A percentile compares a stretch with the other conserved stretches of the same genome.
These are phyloP conservation scores for Leucosporidium yakuticum DNA, from an alignment of 768 basidiomycete genomes.

Conservation along the genomic window DNA sequence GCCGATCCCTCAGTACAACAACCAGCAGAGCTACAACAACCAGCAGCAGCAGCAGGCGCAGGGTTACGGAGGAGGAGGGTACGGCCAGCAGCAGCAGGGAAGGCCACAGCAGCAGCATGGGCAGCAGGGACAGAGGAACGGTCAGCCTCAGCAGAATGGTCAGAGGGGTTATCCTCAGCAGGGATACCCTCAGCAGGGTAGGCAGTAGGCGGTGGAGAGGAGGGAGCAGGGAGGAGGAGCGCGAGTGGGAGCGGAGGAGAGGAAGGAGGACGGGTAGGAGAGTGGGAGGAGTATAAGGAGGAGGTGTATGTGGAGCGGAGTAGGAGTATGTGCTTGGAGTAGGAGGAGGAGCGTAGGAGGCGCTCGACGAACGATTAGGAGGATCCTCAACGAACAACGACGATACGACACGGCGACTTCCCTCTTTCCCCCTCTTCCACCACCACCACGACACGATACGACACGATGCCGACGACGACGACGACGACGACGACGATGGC, in stretches of 20 bases:
- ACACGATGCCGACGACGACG: background rate
- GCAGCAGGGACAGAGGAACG: conserved; percentile 1
- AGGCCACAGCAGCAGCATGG: conserved; percentile 8
- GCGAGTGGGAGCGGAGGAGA: background rate
- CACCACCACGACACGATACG: background rate
- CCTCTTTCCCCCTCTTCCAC: no score
- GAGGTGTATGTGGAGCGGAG: background rate
- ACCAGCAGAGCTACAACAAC: conserved; percentile 31
- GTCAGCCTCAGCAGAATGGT: conserved; percentile 5
- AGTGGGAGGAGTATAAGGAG: background rate
- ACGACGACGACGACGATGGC: background rate
- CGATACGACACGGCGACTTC: no score
- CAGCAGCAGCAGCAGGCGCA: background rate
- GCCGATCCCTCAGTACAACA: conserved; percentile 19
- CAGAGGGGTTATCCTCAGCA: conserved; percentile 2
- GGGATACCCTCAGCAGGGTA: background rate
- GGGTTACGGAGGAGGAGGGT: background rate
- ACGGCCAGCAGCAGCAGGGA: background rate
- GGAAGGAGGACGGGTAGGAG: background rate
- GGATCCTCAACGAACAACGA: no score
- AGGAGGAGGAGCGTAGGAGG: no score
- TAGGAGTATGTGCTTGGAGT: background rate
- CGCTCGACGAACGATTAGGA: no score
- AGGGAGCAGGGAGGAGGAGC: background rate
- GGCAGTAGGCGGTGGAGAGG: background rate